Evolutionary conservation across 1,139 yeast genomes (phyloP).

Genomic region (Pneumocystis wakefieldiae): DNA sequence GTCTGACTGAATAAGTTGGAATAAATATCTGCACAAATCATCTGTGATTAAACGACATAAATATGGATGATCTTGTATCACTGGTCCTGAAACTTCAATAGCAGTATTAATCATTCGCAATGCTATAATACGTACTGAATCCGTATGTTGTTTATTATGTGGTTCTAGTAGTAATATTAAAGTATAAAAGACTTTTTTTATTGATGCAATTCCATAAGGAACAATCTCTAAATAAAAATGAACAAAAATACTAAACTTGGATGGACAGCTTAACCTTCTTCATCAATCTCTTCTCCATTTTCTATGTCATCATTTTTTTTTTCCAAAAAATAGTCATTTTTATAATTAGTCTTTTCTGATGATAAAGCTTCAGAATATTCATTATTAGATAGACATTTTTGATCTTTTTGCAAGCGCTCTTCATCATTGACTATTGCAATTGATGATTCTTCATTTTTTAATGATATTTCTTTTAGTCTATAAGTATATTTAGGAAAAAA

Average conservation of each 20-base stretch:
- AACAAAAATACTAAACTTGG: not conserved
- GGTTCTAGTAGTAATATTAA: constrained; percentile 77
- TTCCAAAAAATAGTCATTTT: not conserved
- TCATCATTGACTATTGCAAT: not conserved
- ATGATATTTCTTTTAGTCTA: not conserved
- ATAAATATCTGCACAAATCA: constrained; percentile 65
- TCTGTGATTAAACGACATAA: constrained; percentile 58
- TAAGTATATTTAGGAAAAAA: constrained; percentile 22
- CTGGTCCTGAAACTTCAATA: constrained; percentile 65
- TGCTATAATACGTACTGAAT: constrained; percentile 73
- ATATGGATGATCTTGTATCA: constrained; percentile 50
- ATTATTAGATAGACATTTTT: not conserved
- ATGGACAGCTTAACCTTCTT: not conserved
- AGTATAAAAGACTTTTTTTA: constrained; percentile 55
- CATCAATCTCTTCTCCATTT: not conserved
- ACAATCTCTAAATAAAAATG: constrained; percentile 19
- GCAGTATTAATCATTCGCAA: constrained; percentile 61
- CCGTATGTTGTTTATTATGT: constrained; percentile 72
- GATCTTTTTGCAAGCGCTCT: not conserved
- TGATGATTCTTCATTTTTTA: not conserved
- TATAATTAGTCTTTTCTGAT: not conserved
- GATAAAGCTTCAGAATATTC: not conserved
- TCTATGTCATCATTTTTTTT: not conserved
- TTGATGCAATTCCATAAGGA: constrained; percentile 54
- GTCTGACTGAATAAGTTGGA: constrained; percentile 64